Evolutionary conservation across 2,329 filamentous ascomycete genomes (phyloP).

Genomic region (Penicillium aurantiogriseum): DNA sequence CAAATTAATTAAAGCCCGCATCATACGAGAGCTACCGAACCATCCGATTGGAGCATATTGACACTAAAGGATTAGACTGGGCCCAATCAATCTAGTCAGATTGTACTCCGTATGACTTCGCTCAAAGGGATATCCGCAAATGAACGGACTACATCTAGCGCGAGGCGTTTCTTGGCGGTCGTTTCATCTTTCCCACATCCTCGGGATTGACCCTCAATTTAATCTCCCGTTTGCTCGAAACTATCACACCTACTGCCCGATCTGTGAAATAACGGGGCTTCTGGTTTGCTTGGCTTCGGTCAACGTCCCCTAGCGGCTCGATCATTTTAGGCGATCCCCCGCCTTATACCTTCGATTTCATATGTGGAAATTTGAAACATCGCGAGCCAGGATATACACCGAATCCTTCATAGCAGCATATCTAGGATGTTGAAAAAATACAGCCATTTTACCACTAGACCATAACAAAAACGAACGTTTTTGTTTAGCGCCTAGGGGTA

Average conservation of each 20-base stretch:
- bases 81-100: background rate
- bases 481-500: no score
- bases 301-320: constrained; percentile 1
- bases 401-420: background rate
- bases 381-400: background rate
- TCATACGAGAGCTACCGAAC: background rate
- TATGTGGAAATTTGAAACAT: constrained; percentile 1
- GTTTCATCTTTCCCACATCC: constrained; percentile 3
- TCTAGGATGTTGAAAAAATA: no score
- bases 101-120: background rate
- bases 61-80: background rate
- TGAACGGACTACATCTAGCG: constrained; percentile 5
- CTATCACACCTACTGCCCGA: background rate
- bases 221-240: background rate
- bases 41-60: background rate
- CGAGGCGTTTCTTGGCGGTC: constrained; percentile 8
- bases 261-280: background rate
- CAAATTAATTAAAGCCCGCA: background rate
- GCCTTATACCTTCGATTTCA: background rate
- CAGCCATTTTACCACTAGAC: no score
- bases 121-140: constrained; percentile 1
- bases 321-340: background rate
- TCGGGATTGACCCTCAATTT: background rate
- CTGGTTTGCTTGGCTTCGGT: background rate
- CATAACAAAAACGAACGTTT: no score